Percentiles rank a stretch among this genome's conserved stretches.
Conservation (phyloP, 257 asterid species). For the Schizonepeta tenuifolia region DNA sequence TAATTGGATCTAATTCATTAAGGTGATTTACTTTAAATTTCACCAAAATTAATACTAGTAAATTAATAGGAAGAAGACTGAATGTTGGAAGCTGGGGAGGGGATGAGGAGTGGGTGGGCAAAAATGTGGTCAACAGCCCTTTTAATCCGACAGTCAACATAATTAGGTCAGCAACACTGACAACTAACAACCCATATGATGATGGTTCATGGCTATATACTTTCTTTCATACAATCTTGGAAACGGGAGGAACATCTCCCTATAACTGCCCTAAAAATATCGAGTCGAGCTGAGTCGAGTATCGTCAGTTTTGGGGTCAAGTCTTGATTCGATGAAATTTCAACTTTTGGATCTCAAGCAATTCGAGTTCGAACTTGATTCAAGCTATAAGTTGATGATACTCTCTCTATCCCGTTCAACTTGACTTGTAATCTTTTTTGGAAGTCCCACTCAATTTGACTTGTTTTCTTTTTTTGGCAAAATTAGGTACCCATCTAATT, state of each 20-base stretch:
- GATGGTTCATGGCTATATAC: neutral
- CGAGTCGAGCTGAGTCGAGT: neutral
- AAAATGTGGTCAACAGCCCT: neutral
- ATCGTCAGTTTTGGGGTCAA: neutral
- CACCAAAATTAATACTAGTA: neutral
- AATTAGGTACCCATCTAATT: too few species aligned
- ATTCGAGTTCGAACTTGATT: neutral
- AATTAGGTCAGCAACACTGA: conserved; percentile 38
- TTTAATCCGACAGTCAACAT: conserved; percentile 23
- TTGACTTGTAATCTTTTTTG: too few species aligned
- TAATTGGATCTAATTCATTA: too few species aligned
- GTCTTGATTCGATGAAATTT: neutral
- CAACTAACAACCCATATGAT: conserved; percentile 25
- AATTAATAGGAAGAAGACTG: neutral
- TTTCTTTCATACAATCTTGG: conserved; percentile 33
- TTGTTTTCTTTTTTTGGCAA: too few species aligned
- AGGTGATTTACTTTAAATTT: too few species aligned
- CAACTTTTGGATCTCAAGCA: neutral
- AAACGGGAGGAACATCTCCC: conserved; percentile 27
- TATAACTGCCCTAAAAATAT: neutral
- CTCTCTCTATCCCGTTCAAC: too few species aligned
- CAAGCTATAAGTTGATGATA: too few species aligned
- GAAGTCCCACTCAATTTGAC: too few species aligned
- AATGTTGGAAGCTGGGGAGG: neutral
- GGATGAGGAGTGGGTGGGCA: neutral